phyloP scores from a whole-genome alignment of 2,329 filamentous ascomycete species.

The Aspergillus transmontanensis region DNA sequence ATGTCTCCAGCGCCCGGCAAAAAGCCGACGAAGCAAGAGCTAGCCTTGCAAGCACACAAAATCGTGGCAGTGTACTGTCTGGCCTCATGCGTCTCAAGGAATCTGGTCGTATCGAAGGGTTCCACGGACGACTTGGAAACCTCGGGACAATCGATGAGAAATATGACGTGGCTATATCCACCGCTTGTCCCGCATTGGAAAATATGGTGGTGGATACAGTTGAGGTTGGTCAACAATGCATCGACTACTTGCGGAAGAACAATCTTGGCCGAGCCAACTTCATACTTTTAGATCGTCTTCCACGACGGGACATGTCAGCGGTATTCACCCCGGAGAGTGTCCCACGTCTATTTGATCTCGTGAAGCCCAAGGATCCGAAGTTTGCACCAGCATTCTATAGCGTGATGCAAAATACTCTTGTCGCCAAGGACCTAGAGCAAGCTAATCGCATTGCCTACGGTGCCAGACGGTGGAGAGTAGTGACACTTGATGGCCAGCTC shows the following conservation, averaged over 20 bases:
- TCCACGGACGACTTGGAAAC: slow-evolving; percentile 92
- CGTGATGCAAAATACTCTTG: slow-evolving; percentile 90
- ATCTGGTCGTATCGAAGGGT: slow-evolving; percentile 94
- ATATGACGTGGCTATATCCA: slow-evolving; percentile 98
- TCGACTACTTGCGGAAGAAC: slow-evolving; percentile 95
- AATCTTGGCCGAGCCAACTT: slow-evolving; percentile 96
- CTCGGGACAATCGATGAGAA: slow-evolving; percentile 89
- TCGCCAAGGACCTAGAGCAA: slow-evolving; percentile 89
- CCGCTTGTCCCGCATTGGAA: slow-evolving; percentile 85
- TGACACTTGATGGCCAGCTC: slow-evolving; percentile 90
- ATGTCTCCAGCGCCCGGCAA: slow-evolving; percentile 85
- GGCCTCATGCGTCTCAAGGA: slow-evolving; percentile 94
- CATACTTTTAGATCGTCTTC: slow-evolving; percentile 88
- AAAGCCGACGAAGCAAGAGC: slow-evolving; percentile 95
- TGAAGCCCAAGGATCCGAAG: slow-evolving; percentile 82
- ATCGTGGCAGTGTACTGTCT: slow-evolving; percentile 86
- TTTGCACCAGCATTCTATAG: slow-evolving; percentile 94
- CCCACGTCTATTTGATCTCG: slow-evolving; percentile 87
- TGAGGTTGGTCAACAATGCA: slow-evolving; percentile 95
- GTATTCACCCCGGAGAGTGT: slow-evolving; percentile 91
- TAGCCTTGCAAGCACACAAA: slow-evolving; percentile 85
- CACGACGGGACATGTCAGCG: slow-evolving; percentile 72
- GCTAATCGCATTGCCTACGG: slow-evolving; percentile 97
- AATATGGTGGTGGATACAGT: slow-evolving; percentile 97
- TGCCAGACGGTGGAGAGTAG: slow-evolving; percentile 89